Base-by-base conservation (phyloP, 768 basidiomycete genomes). In the Hygrocybe coccinea region DNA sequence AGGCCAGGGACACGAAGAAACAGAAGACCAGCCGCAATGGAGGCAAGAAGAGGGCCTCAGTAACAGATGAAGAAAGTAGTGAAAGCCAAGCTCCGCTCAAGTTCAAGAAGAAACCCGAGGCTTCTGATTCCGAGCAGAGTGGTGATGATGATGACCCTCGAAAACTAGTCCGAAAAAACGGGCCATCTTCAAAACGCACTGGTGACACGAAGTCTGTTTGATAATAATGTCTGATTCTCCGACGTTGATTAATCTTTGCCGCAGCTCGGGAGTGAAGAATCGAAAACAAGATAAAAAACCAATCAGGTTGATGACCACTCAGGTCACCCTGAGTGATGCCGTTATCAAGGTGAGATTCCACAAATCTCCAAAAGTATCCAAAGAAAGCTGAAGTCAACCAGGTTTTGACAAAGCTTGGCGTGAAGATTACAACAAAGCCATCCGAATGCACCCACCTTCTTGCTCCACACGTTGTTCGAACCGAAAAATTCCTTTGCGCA, bases 401-500 rank as follows among this genome's bases (percentile, higher is more conserved):
- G 91, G 70, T 69, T 3, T 67, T 95, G 35, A 69, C 66, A 1
- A 83, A 80, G 62, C 67, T 94, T 0, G 92, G 91, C 0, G 85
- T 81, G 7, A 83, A 79, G 59, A 72, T 84, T 55, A 82, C 83
- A 7, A 76, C 78, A 1, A 79, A 82, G 34, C 75, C 86, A 0
- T 64, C 68, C 1, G 84, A 91, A 52, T 91, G 87, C 62, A 95
- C 91, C 0, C 90, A 95, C 69, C 76, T 97, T 11, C 68, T 95
- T 46, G 81, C 83, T 9, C 80, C 78, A 34, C 74, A 76, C 24
- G 74, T 95, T 22, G 82, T 86, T 5, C 81, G 93, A 4, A 95
- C 94, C 1, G 89, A 93, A 65, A 97, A 95, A 67, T 88, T 95
- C 65, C 75, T 97, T 0, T 84, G 84, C 61, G 90, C 89, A 0